A percentile compares a stretch with the other conserved stretches of the same genome.
phyloP scores from a whole-genome alignment of 2,329 filamentous ascomycete genomes.

The Trichoderma arundinaceum region DNA sequence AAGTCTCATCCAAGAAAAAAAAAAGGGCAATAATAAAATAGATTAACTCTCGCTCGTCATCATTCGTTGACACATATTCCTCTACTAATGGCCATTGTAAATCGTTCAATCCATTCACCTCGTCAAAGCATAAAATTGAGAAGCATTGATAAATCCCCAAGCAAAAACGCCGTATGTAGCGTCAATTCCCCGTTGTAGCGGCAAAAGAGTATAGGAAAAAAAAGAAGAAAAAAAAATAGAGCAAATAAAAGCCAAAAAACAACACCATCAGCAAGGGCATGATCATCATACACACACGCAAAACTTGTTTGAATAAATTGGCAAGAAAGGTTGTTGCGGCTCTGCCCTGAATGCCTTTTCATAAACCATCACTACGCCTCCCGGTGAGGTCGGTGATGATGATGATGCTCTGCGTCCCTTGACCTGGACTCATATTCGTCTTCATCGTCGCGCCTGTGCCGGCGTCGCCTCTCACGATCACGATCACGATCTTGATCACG shows the following conservation, averaged over 20 bases:
- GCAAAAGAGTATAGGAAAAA: background rate
- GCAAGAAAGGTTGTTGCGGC: background rate
- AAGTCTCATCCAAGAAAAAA: background rate
- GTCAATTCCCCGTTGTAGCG: background rate
- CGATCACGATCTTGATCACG: conserved; percentile 47
- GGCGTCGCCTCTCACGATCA: conserved; percentile 37
- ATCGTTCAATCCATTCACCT: background rate
- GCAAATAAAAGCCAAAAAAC: background rate
- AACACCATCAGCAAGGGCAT: no score
- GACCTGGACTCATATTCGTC: conserved; percentile 34
- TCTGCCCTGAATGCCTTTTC: background rate
- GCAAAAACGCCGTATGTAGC: conserved; percentile 1
- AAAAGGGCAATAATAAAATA: background rate
- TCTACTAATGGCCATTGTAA: background rate
- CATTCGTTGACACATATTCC: conserved; percentile 12
- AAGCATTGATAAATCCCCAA: background rate
- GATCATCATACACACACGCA: conserved; percentile 9
- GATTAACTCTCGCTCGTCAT: conserved; percentile 11
- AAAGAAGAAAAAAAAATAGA: background rate
- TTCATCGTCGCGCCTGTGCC: conserved; percentile 36
- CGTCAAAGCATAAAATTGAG: background rate
- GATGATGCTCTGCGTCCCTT: conserved; percentile 33
- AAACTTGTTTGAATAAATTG: background rate
- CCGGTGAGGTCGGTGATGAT: conserved; percentile 36
- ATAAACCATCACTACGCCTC: conserved; percentile 28